Evolutionary conservation across 2,329 filamentous ascomycete genomes (phyloP).

Genomic region (Huntiella decipiens): DNA sequence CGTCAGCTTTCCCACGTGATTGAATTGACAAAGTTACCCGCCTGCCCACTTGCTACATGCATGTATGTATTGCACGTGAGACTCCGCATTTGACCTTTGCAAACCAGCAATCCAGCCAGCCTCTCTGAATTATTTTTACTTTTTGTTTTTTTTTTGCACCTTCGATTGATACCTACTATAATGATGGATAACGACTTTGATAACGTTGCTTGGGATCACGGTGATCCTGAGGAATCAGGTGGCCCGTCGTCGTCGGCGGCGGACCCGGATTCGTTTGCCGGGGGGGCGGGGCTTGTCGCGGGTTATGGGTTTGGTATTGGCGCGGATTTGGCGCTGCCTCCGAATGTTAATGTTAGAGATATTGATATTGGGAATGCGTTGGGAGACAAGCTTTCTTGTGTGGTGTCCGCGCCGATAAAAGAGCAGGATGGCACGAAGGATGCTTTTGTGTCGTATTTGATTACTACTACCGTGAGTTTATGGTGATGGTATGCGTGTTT

Average conservation of each 20-base stretch:
- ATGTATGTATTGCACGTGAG: too few species aligned
- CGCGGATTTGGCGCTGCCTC: background rate
- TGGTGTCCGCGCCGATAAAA: slow-evolving; percentile 67
- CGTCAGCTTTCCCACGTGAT: background rate
- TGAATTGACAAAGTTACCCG: too few species aligned
- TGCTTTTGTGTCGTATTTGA: slow-evolving; percentile 85
- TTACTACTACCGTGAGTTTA: slow-evolving; percentile 59
- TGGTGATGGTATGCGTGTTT: background rate
- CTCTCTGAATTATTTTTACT: background rate
- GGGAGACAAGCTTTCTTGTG: slow-evolving; percentile 54
- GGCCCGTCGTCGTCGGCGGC: background rate
- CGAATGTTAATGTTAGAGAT: slow-evolving; percentile 2
- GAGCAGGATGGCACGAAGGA: slow-evolving; percentile 95
- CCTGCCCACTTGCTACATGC: too few species aligned
- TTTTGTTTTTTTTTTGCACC: background rate
- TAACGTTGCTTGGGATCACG: slow-evolving; percentile 59
- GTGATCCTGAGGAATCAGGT: slow-evolving; percentile 24
- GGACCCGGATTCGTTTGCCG: slow-evolving; percentile 5
- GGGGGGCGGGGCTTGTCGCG: slow-evolving; percentile 2
- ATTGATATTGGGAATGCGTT: slow-evolving; percentile 7
- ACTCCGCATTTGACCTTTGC: background rate
- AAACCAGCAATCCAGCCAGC: background rate
- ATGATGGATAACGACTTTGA: slow-evolving; percentile 55
- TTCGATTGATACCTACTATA: background rate
- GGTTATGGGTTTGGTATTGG: too few species aligned